Conservation (phyloP, 805 yeast genomes). For the Millerago galiae region DNA sequence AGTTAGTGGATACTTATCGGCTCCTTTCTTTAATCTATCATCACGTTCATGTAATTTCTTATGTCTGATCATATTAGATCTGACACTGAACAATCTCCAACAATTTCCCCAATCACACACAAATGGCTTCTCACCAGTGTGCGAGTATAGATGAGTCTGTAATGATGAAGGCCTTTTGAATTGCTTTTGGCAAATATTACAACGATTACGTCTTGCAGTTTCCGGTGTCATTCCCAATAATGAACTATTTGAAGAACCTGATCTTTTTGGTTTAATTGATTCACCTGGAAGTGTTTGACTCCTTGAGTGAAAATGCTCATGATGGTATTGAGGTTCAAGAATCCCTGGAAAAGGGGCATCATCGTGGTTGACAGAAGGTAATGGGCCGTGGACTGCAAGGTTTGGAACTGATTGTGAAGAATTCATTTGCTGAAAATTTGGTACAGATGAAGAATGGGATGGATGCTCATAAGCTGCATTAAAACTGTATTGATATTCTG, state of each 20-base stretch:
- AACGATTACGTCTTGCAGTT: slow-evolving; percentile 40
- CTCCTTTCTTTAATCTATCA: slow-evolving; percentile 4
- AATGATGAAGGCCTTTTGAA: slow-evolving; percentile 81
- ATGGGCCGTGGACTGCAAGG: neutral
- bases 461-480: neutral
- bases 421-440: slow-evolving; percentile 2
- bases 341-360: slow-evolving; percentile 22
- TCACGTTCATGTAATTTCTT: slow-evolving; percentile 51
- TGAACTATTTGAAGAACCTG: slow-evolving; percentile 13
- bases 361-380: slow-evolving; percentile 4
- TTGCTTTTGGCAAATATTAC: slow-evolving; percentile 58
- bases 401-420: slow-evolving; percentile 6
- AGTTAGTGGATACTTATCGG: neutral
- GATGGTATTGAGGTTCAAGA: slow-evolving; percentile 13
- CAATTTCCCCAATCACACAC: slow-evolving; percentile 60
- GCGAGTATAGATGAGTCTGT: slow-evolving; percentile 73
- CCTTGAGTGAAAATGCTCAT: slow-evolving; percentile 11
- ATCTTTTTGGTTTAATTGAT: slow-evolving; percentile 2
- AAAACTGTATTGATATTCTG: neutral
- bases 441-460: neutral
- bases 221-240: slow-evolving; percentile 35
- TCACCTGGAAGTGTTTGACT: slow-evolving; percentile 16
- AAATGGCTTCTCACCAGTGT: slow-evolving; percentile 77
- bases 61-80: slow-evolving; percentile 79
- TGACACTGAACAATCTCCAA: slow-evolving; percentile 62